These are phyloP conservation scores for Lactarius trivialis DNA, from an alignment of 768 basidiomycete species.

Conservation along the genomic window DNA sequence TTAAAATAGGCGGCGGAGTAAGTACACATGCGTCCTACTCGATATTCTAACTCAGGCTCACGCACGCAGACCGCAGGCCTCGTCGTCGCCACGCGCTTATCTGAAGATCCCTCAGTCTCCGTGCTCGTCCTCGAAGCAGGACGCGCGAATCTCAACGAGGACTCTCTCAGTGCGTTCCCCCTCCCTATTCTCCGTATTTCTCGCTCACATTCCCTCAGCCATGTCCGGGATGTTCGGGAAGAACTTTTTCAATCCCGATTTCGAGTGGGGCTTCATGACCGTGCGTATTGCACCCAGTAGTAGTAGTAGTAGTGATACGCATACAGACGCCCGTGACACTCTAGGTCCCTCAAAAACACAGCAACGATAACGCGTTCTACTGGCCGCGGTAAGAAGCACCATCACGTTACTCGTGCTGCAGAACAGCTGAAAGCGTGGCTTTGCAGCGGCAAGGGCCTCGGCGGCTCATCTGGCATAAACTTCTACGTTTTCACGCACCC, in stretches of 20 bases:
- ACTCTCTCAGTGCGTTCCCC: slow-evolving; percentile 11
- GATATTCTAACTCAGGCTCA: neutral
- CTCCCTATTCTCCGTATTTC: neutral
- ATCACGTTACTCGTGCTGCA: neutral
- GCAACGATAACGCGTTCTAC: slow-evolving; percentile 2
- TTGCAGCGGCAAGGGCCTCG: slow-evolving; percentile 22
- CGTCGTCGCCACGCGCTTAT: slow-evolving; percentile 24
- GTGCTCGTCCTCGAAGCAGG: slow-evolving; percentile 28
- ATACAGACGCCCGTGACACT: neutral
- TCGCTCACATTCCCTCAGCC: neutral
- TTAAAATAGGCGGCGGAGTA: slow-evolving; percentile 2
- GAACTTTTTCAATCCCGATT: slow-evolving; percentile 19
- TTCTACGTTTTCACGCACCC: slow-evolving; percentile 23
- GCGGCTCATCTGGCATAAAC: slow-evolving; percentile 22
- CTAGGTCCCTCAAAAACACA: slow-evolving; percentile 22
- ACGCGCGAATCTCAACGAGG: slow-evolving; percentile 17
- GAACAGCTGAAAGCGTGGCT: neutral
- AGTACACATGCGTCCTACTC: neutral
- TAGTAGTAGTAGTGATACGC: no score
- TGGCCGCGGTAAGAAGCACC: slow-evolving; percentile 19
- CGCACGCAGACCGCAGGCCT: slow-evolving; percentile 23
- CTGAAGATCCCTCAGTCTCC: slow-evolving; percentile 24
- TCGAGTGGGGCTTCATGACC: slow-evolving; percentile 24
- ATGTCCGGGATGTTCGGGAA: slow-evolving; percentile 18
- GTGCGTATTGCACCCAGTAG: neutral